Conservation (phyloP, 352 stramenopile genomes). For the Phytophthora hybrid region DNA sequence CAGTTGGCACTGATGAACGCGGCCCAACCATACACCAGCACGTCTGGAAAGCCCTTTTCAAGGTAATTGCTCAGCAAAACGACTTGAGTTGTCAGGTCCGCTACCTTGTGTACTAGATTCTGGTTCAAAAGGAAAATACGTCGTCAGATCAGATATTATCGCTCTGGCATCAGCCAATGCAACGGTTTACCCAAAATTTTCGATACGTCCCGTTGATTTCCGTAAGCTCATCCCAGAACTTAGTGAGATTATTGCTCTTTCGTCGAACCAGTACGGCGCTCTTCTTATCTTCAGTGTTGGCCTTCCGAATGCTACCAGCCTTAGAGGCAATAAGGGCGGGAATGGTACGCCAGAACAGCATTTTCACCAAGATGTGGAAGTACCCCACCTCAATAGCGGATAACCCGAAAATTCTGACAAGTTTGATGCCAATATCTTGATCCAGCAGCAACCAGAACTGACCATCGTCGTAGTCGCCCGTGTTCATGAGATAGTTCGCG, state of each 20-base stretch:
- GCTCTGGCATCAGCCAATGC: not conserved
- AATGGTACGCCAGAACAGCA: slow-evolving; percentile 37
- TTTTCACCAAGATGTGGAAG: slow-evolving; percentile 37
- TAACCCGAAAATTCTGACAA: slow-evolving; percentile 30
- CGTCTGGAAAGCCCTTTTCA: slow-evolving; percentile 39
- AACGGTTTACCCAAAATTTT: slow-evolving; percentile 52
- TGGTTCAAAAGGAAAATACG: slow-evolving; percentile 20
- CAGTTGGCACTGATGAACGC: slow-evolving; percentile 38
- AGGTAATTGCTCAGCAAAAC: slow-evolving; percentile 40
- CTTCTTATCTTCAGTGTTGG: slow-evolving; percentile 18
- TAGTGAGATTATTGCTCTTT: not conserved
- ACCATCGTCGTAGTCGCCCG: slow-evolving; percentile 49
- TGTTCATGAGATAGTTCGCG: slow-evolving; percentile 63
- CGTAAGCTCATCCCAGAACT: slow-evolving; percentile 39
- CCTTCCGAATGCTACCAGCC: slow-evolving; percentile 7
- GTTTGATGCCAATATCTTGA: slow-evolving; percentile 19
- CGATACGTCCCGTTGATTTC: slow-evolving; percentile 41
- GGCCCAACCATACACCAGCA: slow-evolving; percentile 42
- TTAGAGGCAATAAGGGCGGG: slow-evolving; percentile 4
- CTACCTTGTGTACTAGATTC: slow-evolving; percentile 47
- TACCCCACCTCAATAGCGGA: slow-evolving; percentile 35
- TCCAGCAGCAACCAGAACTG: slow-evolving; percentile 57
- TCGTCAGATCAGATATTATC: slow-evolving; percentile 11
- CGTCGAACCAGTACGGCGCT: not conserved
- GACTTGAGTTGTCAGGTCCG: slow-evolving; percentile 39